These are phyloP conservation scores for Naematelia aurantialba DNA, from an alignment of 768 basidiomycete genomes.

Conservation along the genomic window DNA sequence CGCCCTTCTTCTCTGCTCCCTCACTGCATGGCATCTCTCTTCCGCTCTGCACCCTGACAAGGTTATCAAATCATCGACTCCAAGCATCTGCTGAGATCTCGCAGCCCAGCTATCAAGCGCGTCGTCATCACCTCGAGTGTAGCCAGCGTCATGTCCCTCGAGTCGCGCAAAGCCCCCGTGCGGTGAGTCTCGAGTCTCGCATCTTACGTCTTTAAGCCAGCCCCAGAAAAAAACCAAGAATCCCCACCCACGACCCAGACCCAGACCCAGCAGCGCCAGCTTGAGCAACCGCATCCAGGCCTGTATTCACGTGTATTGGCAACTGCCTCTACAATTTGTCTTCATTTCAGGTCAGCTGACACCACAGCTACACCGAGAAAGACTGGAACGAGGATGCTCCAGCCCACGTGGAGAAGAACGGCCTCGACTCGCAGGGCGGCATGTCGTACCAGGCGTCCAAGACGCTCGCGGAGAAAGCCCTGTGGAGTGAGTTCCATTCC, in stretches of 20 bases:
- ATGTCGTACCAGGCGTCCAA: constrained; percentile 16
- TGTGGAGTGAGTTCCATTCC: constrained; percentile 23
- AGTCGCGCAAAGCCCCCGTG: not conserved
- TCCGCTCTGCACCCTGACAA: too few species aligned
- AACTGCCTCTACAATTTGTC: not conserved
- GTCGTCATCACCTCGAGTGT: constrained; percentile 61
- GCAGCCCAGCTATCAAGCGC: constrained; percentile 59
- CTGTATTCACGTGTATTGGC: too few species aligned
- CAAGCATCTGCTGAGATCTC: not conserved
- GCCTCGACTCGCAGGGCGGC: constrained; percentile 7
- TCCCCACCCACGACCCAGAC: too few species aligned
- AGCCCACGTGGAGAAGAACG: constrained; percentile 17
- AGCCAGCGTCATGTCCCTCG: constrained; percentile 49
- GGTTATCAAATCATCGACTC: too few species aligned
- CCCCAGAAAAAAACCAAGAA: too few species aligned
- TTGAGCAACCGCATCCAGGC: too few species aligned
- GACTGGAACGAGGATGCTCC: constrained; percentile 31
- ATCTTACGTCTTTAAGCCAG: too few species aligned
- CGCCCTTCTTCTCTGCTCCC: not conserved
- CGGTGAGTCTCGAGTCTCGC: not conserved
- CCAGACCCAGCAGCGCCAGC: too few species aligned
- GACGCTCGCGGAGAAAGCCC: constrained; percentile 43
- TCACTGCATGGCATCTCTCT: too few species aligned
- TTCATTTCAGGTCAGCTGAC: not conserved
- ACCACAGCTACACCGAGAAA: constrained; percentile 33